These are phyloP conservation scores for Lactuca saligna DNA, from an alignment of 129 eudicot species.

Conservation along the genomic window DNA sequence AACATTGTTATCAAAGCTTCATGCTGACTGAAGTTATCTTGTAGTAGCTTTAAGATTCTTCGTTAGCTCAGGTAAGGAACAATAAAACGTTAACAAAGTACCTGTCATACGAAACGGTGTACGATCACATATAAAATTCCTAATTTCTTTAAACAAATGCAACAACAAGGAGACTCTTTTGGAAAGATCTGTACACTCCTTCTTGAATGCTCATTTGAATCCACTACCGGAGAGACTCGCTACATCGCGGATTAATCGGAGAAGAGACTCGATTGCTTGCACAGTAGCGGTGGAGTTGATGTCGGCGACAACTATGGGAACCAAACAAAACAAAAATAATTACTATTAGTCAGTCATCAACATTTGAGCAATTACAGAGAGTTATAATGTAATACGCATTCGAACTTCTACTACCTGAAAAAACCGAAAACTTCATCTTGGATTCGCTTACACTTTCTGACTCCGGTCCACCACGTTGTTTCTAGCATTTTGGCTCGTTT, in stretches of 20 bases:
- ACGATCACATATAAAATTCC: slow-evolving; percentile 42
- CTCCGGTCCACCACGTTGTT: too few species aligned
- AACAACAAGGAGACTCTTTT: slow-evolving; percentile 68
- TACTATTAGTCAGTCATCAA: not conserved
- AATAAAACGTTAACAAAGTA: slow-evolving; percentile 37
- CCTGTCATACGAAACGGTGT: slow-evolving; percentile 27
- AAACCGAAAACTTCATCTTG: too few species aligned
- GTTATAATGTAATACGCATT: not conserved
- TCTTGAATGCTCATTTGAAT: slow-evolving; percentile 61
- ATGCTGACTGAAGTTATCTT: too few species aligned
- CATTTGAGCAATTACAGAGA: not conserved
- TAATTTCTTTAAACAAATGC: slow-evolving; percentile 74
- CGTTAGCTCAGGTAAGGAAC: slow-evolving; percentile 50
- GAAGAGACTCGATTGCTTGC: slow-evolving; percentile 31
- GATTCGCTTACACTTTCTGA: too few species aligned
- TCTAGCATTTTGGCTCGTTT: not conserved
- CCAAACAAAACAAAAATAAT: not conserved
- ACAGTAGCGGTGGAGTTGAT: slow-evolving; percentile 20
- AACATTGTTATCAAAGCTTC: too few species aligned
- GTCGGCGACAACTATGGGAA: slow-evolving; percentile 47
- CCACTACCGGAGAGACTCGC: slow-evolving; percentile 42
- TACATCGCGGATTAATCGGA: slow-evolving; percentile 58
- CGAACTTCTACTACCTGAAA: not conserved
- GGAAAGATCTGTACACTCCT: slow-evolving; percentile 68
- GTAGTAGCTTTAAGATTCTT: too few species aligned